Percentiles rank a stretch among this genome's conserved stretches.
These are phyloP conservation scores for Aspergillus arachidicola DNA, from an alignment of 2,329 filamentous ascomycete species.

Conservation along the genomic window DNA sequence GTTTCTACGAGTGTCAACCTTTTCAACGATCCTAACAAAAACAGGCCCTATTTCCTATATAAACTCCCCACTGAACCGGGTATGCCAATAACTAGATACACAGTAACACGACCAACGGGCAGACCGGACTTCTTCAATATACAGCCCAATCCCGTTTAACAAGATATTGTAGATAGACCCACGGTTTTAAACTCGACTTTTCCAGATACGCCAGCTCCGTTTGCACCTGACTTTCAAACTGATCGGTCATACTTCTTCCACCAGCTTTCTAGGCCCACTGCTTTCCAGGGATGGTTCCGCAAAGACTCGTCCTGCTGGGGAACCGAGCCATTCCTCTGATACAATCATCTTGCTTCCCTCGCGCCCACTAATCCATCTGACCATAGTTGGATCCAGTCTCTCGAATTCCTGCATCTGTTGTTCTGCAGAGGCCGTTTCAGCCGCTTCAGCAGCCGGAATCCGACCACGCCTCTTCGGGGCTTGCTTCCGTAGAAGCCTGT, in stretches of 20 bases:
- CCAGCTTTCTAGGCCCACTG: constrained; percentile 32
- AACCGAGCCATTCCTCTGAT: constrained; percentile 52
- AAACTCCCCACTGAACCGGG: background rate
- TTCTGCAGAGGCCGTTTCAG: constrained; percentile 44
- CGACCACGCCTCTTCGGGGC: constrained; percentile 60
- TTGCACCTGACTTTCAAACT: constrained; percentile 9
- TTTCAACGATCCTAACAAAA: background rate
- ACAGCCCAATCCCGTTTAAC: background rate
- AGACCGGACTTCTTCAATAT: background rate
- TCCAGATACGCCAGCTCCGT: constrained; percentile 27
- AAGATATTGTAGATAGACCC: background rate
- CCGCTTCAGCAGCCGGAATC: constrained; percentile 48
- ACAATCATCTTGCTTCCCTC: constrained; percentile 47
- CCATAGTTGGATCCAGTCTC: constrained; percentile 47
- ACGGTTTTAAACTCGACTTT: constrained; percentile 1
- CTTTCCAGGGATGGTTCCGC: constrained; percentile 24
- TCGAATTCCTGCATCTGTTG: constrained; percentile 41
- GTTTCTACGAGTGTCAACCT: background rate
- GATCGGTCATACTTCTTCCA: constrained; percentile 39
- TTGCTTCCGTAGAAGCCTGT: constrained; percentile 68
- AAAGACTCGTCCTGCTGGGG: constrained; percentile 45
- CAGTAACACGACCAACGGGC: background rate
- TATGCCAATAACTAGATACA: background rate
- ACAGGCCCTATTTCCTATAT: background rate
- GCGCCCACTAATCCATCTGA: constrained; percentile 48